These are phyloP conservation scores for Lactuca saligna DNA, from an alignment of 129 eudicot genomes.

Conservation along the genomic window DNA sequence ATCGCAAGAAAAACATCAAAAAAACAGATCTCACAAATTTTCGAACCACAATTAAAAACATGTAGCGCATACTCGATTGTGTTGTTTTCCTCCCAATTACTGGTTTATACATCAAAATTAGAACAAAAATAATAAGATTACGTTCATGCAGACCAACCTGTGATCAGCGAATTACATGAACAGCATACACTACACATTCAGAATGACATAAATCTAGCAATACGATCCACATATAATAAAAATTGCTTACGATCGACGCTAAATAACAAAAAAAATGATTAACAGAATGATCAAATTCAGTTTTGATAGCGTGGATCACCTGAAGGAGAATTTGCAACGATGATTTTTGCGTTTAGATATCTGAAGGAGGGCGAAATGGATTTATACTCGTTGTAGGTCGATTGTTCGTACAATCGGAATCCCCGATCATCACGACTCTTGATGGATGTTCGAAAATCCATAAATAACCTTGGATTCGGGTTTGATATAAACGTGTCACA, in stretches of 20 bases:
- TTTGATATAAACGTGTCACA: conserved; percentile 10
- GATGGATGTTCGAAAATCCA: conserved; percentile 17
- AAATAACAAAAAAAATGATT: background rate
- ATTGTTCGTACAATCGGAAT: background rate
- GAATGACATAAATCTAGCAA: background rate
- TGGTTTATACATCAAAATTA: background rate
- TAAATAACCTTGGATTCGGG: conserved; percentile 15
- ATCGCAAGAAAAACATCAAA: background rate
- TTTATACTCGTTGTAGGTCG: background rate
- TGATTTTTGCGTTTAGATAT: background rate
- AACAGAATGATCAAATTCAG: background rate
- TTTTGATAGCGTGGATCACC: conserved; percentile 9
- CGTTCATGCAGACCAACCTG: conserved; percentile 7
- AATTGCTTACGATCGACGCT: conserved; percentile 7
- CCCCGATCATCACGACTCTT: conserved; percentile 24
- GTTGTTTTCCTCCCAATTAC: background rate
- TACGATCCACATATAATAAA: background rate
- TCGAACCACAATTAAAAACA: background rate
- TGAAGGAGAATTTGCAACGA: conserved; percentile 21
- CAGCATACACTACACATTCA: background rate
- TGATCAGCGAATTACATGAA: conserved; percentile 9
- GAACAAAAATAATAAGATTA: background rate
- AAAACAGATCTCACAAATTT: background rate
- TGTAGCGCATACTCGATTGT: background rate
- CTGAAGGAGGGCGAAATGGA: background rate